phyloP scores from a whole-genome alignment of 31 red algal species.

The Pterothamnion heteromorphum region DNA sequence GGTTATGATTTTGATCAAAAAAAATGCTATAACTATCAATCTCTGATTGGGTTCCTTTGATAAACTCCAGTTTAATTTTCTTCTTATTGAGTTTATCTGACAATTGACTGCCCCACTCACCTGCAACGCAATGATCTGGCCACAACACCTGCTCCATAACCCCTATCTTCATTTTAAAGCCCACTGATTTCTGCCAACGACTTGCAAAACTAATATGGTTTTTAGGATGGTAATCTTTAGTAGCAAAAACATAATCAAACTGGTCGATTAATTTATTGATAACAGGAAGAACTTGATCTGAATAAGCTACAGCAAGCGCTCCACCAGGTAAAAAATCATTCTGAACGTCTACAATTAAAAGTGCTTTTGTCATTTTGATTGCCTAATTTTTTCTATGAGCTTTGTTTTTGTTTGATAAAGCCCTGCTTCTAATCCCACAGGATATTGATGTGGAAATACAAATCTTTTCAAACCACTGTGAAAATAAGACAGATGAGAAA shows the following conservation, averaged over 20 bases:
- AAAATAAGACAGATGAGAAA: too few species aligned
- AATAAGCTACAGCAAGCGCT: conserved; percentile 54
- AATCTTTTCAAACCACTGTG: too few species aligned
- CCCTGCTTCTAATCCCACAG: too few species aligned
- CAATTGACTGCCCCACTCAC: conserved; percentile 30
- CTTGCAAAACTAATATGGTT: conserved; percentile 60
- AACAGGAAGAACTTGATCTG: conserved; percentile 50
- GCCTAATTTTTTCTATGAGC: too few species aligned
- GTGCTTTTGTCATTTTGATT: conserved; percentile 18
- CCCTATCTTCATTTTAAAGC: neutral
- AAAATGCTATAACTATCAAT: conserved; percentile 1
- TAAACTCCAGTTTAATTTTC: neutral
- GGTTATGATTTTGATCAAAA: neutral
- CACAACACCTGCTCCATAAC: conserved; percentile 57
- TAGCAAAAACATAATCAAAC: conserved; percentile 49
- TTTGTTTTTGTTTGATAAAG: too few species aligned
- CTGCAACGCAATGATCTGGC: conserved; percentile 79
- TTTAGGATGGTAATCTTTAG: conserved; percentile 78
- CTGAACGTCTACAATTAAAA: conserved; percentile 81
- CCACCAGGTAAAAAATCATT: conserved; percentile 76
- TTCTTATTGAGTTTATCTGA: neutral
- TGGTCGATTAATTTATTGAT: conserved; percentile 46
- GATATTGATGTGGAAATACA: too few species aligned
- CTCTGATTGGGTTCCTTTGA: neutral
- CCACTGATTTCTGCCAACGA: conserved; percentile 31